Conservation (phyloP, 164 flowering plant species). For the Stephania yunnanensis region DNA sequence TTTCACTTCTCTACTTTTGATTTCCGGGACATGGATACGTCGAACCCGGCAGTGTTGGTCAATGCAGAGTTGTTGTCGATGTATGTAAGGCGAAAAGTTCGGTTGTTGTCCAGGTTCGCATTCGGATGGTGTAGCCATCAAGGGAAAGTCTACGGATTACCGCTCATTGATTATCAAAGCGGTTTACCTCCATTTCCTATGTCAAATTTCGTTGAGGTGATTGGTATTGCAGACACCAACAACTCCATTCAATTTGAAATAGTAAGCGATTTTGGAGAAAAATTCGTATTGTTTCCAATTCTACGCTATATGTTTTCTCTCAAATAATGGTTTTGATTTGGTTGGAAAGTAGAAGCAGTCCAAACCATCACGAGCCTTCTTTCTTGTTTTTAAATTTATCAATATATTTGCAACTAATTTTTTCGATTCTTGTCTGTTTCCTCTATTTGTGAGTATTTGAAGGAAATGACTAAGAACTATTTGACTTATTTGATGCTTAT, state of each 20-base stretch:
- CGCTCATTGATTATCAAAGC: slow-evolving; percentile 52
- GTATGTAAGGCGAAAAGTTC: slow-evolving; percentile 62
- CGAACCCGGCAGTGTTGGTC: slow-evolving; percentile 71
- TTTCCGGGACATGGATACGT: slow-evolving; percentile 54
- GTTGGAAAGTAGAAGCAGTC: background rate
- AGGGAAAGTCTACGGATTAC: slow-evolving; percentile 72
- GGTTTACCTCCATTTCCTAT: slow-evolving; percentile 35
- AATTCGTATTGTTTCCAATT: slow-evolving; percentile 32
- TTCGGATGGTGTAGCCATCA: slow-evolving; percentile 46
- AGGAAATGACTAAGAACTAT: background rate
- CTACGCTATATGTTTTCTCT: background rate
- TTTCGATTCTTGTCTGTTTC: background rate
- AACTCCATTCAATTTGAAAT: slow-evolving; percentile 72
- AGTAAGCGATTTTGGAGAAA: slow-evolving; percentile 80
- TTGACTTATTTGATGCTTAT: too few relatives aligned
- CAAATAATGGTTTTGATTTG: background rate
- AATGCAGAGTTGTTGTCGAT: slow-evolving; percentile 61
- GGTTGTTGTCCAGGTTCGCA: slow-evolving; percentile 60
- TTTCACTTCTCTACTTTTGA: background rate
- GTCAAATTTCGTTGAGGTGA: slow-evolving; percentile 47
- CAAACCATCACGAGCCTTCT: background rate
- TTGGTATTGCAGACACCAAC: slow-evolving; percentile 81
- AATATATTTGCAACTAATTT: background rate
- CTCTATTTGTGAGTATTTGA: background rate
- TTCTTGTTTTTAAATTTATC: background rate